Conservation (phyloP, 352 stramenopile genomes). For the Aphanomyces invadans region DNA sequence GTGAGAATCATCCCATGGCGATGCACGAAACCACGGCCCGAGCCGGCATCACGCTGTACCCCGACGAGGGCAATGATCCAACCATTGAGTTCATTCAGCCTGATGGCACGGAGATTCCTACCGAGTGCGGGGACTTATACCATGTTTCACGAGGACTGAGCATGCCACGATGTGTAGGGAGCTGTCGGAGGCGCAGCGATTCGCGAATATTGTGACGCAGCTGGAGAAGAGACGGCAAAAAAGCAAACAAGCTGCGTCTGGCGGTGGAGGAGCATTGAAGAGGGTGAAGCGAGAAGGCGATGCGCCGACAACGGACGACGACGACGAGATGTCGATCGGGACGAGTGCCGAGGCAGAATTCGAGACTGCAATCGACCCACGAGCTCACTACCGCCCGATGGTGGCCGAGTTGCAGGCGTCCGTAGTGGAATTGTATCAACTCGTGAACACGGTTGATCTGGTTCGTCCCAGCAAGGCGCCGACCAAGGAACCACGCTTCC, state of each 20-base stretch:
- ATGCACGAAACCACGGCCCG: background rate
- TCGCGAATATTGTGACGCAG: conserved; percentile 76
- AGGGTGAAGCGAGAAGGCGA: conserved; percentile 16
- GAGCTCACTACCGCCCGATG: conserved; percentile 80
- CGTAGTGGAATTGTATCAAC: conserved; percentile 69
- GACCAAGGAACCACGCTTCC: conserved; percentile 30
- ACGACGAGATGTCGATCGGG: conserved; percentile 21
- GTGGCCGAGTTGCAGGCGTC: conserved; percentile 70
- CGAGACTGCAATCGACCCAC: conserved; percentile 77
- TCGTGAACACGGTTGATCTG: conserved; percentile 84
- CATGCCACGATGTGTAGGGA: too few species aligned
- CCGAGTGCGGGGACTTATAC: too few species aligned
- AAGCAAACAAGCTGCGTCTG: conserved; percentile 28
- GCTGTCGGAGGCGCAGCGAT: conserved; percentile 74
- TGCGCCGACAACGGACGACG: background rate
- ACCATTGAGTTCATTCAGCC: conserved; percentile 73
- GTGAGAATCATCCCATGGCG: background rate
- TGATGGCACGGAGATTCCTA: conserved; percentile 64
- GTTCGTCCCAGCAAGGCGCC: conserved; percentile 40
- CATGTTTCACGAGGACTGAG: too few species aligned
- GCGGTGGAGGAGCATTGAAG: conserved; percentile 24
- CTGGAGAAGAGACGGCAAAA: conserved; percentile 54
- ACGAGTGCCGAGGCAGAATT: conserved; percentile 30
- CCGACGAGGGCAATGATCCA: background rate
- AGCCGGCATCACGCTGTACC: conserved; percentile 12